phyloP scores from a whole-genome alignment of 495 filamentous ascomycete species.

The Melanomma pulvis-pyrius region DNA sequence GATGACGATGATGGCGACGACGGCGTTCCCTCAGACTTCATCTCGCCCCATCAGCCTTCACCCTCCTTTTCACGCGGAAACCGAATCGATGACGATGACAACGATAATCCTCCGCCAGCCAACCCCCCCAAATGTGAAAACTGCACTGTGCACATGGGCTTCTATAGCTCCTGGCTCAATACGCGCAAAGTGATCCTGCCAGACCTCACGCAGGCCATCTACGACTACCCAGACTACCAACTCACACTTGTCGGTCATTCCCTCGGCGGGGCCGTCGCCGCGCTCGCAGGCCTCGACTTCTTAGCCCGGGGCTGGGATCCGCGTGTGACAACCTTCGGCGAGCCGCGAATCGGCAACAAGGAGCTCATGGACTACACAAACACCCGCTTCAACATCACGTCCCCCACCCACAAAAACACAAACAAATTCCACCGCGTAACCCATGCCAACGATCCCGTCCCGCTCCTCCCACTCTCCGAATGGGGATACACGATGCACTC shows the following conservation, averaged over 20 bases:
- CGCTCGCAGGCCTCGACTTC: constrained; percentile 81
- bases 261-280: constrained; percentile 88
- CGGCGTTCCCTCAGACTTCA: neutral
- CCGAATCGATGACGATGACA: neutral
- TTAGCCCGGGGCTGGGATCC: constrained; percentile 68
- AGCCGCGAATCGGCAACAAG: constrained; percentile 81
- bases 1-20: constrained; percentile 48
- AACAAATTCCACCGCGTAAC: constrained; percentile 75
- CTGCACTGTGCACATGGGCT: constrained; percentile 91
- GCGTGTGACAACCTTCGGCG: constrained; percentile 86
- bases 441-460: constrained; percentile 84
- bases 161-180: constrained; percentile 78
- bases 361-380: constrained; percentile 71
- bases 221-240: constrained; percentile 67
- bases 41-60: constrained; percentile 12
- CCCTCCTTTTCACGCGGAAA: constrained; percentile 1
- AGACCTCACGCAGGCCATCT: constrained; percentile 56
- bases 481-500: constrained; percentile 87
- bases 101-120: constrained; percentile 24
- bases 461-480: constrained; percentile 78
- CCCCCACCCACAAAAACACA: constrained; percentile 28
- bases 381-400: constrained; percentile 59
- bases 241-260: constrained; percentile 86
- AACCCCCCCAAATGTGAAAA: constrained; percentile 60
- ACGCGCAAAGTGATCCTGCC: constrained; percentile 67